Evolutionary conservation across 345 rosid species (phyloP), one percentile per base, ranked within the genome.

Genomic region (Eucalyptus regnans): DNA sequence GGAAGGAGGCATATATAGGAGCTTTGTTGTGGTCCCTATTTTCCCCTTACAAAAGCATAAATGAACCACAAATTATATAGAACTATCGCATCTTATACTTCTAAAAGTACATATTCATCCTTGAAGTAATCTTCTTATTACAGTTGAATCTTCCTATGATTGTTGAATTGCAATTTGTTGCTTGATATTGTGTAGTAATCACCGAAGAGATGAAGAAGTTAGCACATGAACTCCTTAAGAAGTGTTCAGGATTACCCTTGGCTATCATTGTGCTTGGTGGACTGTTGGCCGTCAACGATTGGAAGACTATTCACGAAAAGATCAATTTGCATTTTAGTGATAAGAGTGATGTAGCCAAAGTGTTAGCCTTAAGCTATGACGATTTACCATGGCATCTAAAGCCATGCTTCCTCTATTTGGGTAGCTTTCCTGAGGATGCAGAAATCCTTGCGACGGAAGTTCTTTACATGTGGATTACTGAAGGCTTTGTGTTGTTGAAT

Each of bases 381-480:
- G 93, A 92, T 12, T 11, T 93, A 86, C 93, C 94, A 6, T 85
- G 54, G 80, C 79, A 51, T 33, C 76, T 92, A 83, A 93, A 92
- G n/a, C 90, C 92, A 1, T 92, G 93, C 88, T 93, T 93, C 50
- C 89, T 90, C 50, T 91, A 93, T 43, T 66, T 92, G 49, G 88
- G 89, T 9, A 89, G 88, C 50, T 93, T 90, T 64, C 90, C 91
- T 0, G 88, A 91, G 51, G 93, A 93, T 88, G 90, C 83, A 86
- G 91, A 91, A 11, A 94, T 95, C 86, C 91, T 89, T 4, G 80
- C 87, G 2, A 92, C 88, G 79, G 90, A 92, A 20, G 83, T 95
- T 87, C 81, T 94, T 64, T 86, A 71, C 54, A 89, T 93, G 88
- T 95, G 93, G 96, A 89, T 92, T 29, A 92, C 93, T 8, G 94